Conservation (phyloP, 805 yeast species). For the Candida hispaniensis region DNA sequence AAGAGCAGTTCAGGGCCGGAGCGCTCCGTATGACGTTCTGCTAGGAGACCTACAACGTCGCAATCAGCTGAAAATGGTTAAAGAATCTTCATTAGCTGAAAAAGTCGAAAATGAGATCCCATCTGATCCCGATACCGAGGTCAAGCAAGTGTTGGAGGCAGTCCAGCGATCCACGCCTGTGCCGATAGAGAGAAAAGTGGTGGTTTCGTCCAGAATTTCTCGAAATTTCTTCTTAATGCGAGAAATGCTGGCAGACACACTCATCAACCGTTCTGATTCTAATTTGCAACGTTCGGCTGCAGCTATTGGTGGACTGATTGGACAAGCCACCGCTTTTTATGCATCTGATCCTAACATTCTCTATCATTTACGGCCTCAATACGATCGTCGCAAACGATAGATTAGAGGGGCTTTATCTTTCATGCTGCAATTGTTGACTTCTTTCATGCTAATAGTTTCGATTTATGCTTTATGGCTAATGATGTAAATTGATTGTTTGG, state of each 20-base stretch:
- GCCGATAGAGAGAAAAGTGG: conserved; percentile 61
- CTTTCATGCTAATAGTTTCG: too few species aligned
- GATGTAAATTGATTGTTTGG: too few species aligned
- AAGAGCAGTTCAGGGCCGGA: conserved; percentile 86
- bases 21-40: conserved; percentile 82
- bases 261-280: conserved; percentile 31
- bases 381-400: conserved; percentile 5
- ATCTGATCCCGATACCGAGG: conserved; percentile 78
- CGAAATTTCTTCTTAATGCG: conserved; percentile 67
- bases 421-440: too few species aligned
- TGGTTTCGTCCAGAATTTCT: conserved; percentile 58
- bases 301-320: conserved; percentile 14
- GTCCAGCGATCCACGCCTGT: conserved; percentile 66
- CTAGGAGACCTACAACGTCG: conserved; percentile 83
- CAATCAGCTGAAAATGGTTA: conserved; percentile 79
- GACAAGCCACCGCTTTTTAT: conserved; percentile 13
- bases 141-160: conserved; percentile 83
- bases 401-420: neutral
- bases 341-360: conserved; percentile 7
- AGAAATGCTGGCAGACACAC: conserved; percentile 80
- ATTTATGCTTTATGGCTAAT: too few species aligned
- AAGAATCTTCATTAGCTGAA: conserved; percentile 32
- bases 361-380: conserved; percentile 11
- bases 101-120: conserved; percentile 28
- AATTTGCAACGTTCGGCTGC: conserved; percentile 6